Percentiles rank a stretch among this genome's conserved stretches.
Evolutionary conservation across 805 yeast species (phyloP).

Genomic region (Blastobotrys parvus): DNA sequence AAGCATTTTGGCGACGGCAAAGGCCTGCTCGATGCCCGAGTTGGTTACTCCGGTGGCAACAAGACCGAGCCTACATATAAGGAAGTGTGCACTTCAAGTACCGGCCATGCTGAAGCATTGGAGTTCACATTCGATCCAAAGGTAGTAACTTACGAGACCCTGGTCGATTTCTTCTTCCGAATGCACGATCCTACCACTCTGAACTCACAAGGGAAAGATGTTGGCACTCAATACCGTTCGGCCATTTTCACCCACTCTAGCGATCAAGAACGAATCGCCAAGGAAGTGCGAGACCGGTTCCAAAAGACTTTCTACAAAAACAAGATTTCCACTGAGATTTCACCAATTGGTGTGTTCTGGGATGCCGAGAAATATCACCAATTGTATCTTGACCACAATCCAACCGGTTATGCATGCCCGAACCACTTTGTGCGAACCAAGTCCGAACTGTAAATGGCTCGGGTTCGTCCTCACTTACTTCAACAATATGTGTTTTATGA

Average conservation of each 20-base stretch:
- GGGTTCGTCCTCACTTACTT: too few species aligned
- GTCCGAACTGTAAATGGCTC: slow-evolving; percentile 31
- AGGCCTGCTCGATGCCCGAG: slow-evolving; percentile 68
- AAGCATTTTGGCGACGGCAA: slow-evolving; percentile 52
- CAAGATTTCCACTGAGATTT: slow-evolving; percentile 63
- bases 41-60: slow-evolving; percentile 85
- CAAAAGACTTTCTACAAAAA: slow-evolving; percentile 70
- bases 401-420: slow-evolving; percentile 84
- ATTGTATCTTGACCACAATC: slow-evolving; percentile 67
- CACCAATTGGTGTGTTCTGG: slow-evolving; percentile 60
- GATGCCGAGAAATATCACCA: slow-evolving; percentile 98
- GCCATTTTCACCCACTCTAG: slow-evolving; percentile 59
- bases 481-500: not conserved
- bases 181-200: slow-evolving; percentile 91
- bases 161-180: slow-evolving; percentile 76
- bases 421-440: slow-evolving; percentile 69
- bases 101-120: slow-evolving; percentile 74
- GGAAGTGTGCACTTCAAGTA: slow-evolving; percentile 67
- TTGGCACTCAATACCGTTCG: slow-evolving; percentile 85
- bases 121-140: slow-evolving; percentile 78
- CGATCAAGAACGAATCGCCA: slow-evolving; percentile 41
- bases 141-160: slow-evolving; percentile 45
- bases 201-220: slow-evolving; percentile 79
- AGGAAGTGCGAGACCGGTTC: slow-evolving; percentile 39
- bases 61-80: slow-evolving; percentile 50